These are phyloP conservation scores for Endothia cerciana DNA, from an alignment of 2,329 filamentous ascomycete genomes.

Conservation along the genomic window DNA sequence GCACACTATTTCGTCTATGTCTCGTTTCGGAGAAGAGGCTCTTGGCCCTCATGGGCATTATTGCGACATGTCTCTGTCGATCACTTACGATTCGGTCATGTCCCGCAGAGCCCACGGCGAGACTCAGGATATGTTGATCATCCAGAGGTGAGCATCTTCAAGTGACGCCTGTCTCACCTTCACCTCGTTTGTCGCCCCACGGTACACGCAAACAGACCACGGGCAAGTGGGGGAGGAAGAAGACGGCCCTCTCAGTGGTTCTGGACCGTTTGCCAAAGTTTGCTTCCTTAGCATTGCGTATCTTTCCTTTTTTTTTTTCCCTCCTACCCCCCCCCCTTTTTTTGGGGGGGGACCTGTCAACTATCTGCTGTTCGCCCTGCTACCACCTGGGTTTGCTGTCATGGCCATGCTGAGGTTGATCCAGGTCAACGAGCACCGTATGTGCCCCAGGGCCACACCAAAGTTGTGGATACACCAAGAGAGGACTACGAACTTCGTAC, in stretches of 20 bases:
- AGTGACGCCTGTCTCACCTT: constrained; percentile 25
- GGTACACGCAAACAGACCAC: constrained; percentile 15
- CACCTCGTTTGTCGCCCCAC: constrained; percentile 22
- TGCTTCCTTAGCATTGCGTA: background rate
- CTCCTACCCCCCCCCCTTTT: background rate
- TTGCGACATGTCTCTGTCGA: constrained; percentile 20
- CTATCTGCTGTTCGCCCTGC: background rate
- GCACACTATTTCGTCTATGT: background rate
- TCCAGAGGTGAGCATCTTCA: constrained; percentile 13
- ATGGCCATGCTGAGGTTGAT: background rate
- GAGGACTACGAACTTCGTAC: background rate
- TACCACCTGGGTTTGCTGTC: constrained; percentile 1
- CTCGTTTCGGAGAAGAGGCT: constrained; percentile 9
- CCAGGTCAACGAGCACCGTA: background rate
- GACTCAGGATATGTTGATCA: constrained; percentile 10
- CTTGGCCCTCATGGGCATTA: background rate
- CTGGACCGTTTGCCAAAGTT: constrained; percentile 4
- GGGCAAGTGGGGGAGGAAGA: background rate
- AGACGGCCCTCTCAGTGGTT: background rate
- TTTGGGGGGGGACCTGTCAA: constrained; percentile 6
- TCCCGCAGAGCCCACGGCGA: constrained; percentile 13
- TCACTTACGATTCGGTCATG: constrained; percentile 11
- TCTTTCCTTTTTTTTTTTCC: background rate
- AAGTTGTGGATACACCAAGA: background rate
- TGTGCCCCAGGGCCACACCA: constrained; percentile 3